Evolutionary conservation across 1,284 basidiomycete genomes (phyloP).

Genomic region (Xanthoconium separans): DNA sequence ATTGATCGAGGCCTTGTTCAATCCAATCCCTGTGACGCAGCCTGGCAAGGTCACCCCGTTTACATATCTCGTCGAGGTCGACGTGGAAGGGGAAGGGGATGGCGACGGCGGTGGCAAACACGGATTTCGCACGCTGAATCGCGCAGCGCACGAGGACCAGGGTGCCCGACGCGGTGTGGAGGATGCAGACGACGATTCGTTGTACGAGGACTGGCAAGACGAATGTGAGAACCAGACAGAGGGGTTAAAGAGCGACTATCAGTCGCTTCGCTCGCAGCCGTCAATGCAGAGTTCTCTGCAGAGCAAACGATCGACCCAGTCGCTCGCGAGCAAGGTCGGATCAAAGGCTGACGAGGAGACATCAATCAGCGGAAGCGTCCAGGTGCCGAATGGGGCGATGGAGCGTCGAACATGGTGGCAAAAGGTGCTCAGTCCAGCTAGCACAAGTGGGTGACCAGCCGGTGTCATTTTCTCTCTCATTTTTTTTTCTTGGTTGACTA

Average conservation of each 20-base stretch:
- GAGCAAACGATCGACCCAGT: conserved; percentile 19
- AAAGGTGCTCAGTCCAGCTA: conserved; percentile 27
- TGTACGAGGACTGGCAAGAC: conserved; percentile 28
- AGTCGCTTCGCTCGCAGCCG: conserved; percentile 29
- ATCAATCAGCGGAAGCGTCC: conserved; percentile 1
- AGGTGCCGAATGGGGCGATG: not conserved
- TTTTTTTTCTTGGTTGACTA: not conserved
- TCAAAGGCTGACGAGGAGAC: conserved; percentile 3
- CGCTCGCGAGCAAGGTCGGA: conserved; percentile 15
- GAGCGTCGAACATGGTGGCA: conserved; percentile 34
- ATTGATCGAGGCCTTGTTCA: conserved; percentile 76
- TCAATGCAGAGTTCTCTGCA: conserved; percentile 25
- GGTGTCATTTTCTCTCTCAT: not conserved
- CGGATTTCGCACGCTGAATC: not conserved
- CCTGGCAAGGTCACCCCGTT: conserved; percentile 53
- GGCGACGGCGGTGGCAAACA: conserved; percentile 7
- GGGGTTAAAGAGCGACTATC: conserved; percentile 31
- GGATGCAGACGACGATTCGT: conserved; percentile 22
- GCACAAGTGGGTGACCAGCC: conserved; percentile 9
- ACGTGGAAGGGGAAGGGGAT: conserved; percentile 17
- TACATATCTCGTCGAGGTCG: conserved; percentile 47
- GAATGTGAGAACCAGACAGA: conserved; percentile 13
- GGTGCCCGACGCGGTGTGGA: not conserved
- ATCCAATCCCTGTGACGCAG: conserved; percentile 54
- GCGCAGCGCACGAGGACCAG: not conserved